Evolutionary conservation across 2,329 filamentous ascomycete genomes (phyloP).

Genomic region (Alternaria viburni): DNA sequence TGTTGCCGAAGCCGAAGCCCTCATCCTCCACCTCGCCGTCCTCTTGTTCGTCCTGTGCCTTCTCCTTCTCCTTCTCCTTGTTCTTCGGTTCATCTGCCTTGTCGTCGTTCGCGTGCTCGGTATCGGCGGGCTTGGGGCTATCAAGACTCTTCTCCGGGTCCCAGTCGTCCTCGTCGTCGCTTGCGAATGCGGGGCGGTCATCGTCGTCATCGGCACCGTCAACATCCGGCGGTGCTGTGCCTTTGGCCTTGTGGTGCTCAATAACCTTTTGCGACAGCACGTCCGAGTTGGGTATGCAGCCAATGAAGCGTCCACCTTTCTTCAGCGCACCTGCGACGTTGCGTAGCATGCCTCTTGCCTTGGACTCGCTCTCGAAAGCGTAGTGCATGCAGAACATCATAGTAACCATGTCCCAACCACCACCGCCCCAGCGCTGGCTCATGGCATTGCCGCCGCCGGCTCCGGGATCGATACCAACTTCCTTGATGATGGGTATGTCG

Average conservation of each 20-base stretch:
- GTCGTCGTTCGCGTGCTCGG: constrained; percentile 42
- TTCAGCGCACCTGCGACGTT: constrained; percentile 91
- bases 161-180: constrained; percentile 51
- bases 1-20: constrained; percentile 84
- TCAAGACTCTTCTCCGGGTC: constrained; percentile 55
- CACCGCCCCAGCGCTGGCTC: constrained; percentile 72
- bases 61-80: constrained; percentile 45
- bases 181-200: constrained; percentile 45
- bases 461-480: constrained; percentile 85
- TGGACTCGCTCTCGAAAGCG: constrained; percentile 90
- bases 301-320: constrained; percentile 93
- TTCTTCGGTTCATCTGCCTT: constrained; percentile 31
- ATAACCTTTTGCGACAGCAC: constrained; percentile 81
- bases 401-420: constrained; percentile 89
- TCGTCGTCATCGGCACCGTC: constrained; percentile 35
- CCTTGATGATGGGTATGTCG: constrained; percentile 78
- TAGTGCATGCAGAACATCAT: constrained; percentile 99
- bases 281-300: constrained; percentile 96
- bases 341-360: constrained; percentile 87
- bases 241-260: constrained; percentile 68
- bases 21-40: constrained; percentile 56
- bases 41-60: constrained; percentile 44
- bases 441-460: constrained; percentile 64
- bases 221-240: constrained; percentile 47
- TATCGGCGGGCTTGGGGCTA: constrained; percentile 42